A percentile compares a stretch with the other conserved stretches of the same genome.
phyloP scores from a whole-genome alignment of 495 filamentous ascomycete species.

The Penicillium goetzii region DNA sequence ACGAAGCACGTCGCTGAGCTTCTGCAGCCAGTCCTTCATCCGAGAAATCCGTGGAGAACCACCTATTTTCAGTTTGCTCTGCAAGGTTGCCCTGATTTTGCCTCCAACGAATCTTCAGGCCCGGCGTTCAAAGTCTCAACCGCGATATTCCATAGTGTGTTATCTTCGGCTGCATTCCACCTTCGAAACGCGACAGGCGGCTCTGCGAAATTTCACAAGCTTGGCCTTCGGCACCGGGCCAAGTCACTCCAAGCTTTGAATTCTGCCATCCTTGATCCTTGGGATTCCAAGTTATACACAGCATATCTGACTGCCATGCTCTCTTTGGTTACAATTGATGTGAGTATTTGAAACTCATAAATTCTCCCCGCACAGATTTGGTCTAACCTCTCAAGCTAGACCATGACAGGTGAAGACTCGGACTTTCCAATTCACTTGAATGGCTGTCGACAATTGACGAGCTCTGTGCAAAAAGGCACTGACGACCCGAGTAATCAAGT shows the following conservation, averaged over 20 bases:
- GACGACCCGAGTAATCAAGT: background rate
- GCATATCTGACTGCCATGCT: background rate
- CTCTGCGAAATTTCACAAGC: background rate
- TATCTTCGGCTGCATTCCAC: background rate
- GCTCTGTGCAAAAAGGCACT: background rate
- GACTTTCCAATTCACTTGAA: background rate
- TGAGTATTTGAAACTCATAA: background rate
- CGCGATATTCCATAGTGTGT: background rate
- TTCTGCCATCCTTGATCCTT: background rate
- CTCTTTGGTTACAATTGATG: background rate
- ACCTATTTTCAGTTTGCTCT: background rate
- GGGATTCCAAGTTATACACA: background rate
- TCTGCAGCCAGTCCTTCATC: slow-evolving; percentile 18
- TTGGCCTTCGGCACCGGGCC: background rate
- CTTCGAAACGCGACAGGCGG: background rate
- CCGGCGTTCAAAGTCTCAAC: background rate
- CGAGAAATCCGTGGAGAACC: slow-evolving; percentile 20
- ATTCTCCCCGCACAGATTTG: background rate
- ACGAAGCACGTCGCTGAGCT: slow-evolving; percentile 20
- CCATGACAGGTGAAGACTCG: background rate
- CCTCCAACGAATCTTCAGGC: background rate
- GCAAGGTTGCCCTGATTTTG: background rate
- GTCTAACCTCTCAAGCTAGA: background rate
- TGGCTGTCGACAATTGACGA: background rate
- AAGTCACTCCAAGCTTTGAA: background rate